Base-by-base conservation (phyloP, 2,329 filamentous ascomycete species). In the Penicillium verrucosum region DNA sequence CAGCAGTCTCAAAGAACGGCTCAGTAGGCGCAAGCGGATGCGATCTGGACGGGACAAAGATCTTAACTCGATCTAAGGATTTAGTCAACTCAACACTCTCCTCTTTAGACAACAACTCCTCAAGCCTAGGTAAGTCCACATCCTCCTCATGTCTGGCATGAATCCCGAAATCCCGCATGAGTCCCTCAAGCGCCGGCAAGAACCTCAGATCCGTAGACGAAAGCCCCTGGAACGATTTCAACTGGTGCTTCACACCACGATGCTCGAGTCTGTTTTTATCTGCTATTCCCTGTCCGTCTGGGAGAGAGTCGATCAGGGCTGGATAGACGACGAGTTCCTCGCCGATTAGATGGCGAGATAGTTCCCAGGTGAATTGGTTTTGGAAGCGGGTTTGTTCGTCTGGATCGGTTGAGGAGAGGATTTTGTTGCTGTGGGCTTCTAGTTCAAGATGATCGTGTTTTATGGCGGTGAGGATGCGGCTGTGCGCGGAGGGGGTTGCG, bases 261-360 rank as follows among this genome's bases (percentile, higher is more conserved):
- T 83, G 81, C 60, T 82, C 77, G 5, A 68, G 57, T 14, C 81
- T 74, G 62, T 83, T 80, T 47, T 75, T 75, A 14, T 81, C 76
- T 0, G 80, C 81, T 60, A 82, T 68, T 2, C 67, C 60, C 34
- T 74, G 70, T 25, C 82, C 81, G 2, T 71, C 67, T 1, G 73
- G 67, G 16, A 84, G 62, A 46, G 80, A 68, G 48, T 78, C 77
- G 64, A 82, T 80, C 18, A 85, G 70, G 0, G 79, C 81, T 0
- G 82, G 82, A 57, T 84, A 84, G 2, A 85, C 71, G 9, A 85
- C 70, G 32, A 83, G 66, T 60, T 83, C 81, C 59, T 82, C 79
- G 12, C 75, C 78, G 51, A 82, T 73, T 0, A 76, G 71, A 61
- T 83, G 80, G 4, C 81, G 78, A 32, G 80, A 77, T 1, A 83